Evolutionary conservation across 768 basidiomycete genomes (phyloP), one percentile per base, ranked within the genome.

Genomic region (Lactifluus hygrophoroides): DNA sequence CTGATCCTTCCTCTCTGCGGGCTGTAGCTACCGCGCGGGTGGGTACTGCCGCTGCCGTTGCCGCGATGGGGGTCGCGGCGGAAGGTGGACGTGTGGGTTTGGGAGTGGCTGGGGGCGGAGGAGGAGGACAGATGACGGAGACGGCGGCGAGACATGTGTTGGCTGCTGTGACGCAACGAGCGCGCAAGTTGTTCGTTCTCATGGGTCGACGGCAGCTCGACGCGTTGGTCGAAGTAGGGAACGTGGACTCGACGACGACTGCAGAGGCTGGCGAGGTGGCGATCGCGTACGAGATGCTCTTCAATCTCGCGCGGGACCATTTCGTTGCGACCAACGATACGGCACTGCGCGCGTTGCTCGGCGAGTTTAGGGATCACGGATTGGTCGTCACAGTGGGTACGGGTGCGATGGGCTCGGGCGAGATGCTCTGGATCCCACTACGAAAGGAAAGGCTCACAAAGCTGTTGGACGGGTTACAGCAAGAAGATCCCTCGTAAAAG

Each of bases 311-410:
- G 9, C 74, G 87, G 53, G 88, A 90, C 48, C 79, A 88, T 47
- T 95, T 97, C 65, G 82, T 97, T 48, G 93, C 94, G 10, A 86
- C 88, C 40, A 93, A 84, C 69, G 93, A 94, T 64, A 88, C 86
- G 3, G 83, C 92, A 37, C 75, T 95, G 66, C 78, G 88, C 43
- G 80, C 90, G 9, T 75, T 95, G 34, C 73, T 98, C 51, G 85
- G 85, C 13, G 96, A 98, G 71, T 98, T 94, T 70, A 80, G 82
- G 65, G 96, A 98, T 70, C 96, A 99, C 64, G 83, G 82, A 2
- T 69, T 97, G 67, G 82, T 97, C n/a, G 75, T 90, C 40, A 72
- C 74, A 27, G 68, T 68, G 2, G 53, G 52, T 5, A 70, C 73
- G 30, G 61, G 55, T 3, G 40, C 55, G 61, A 25, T 68, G 61